Evolutionary conservation across 139 green algal genomes (phyloP).

Genomic region (Chlamydomonas schloesseri): DNA sequence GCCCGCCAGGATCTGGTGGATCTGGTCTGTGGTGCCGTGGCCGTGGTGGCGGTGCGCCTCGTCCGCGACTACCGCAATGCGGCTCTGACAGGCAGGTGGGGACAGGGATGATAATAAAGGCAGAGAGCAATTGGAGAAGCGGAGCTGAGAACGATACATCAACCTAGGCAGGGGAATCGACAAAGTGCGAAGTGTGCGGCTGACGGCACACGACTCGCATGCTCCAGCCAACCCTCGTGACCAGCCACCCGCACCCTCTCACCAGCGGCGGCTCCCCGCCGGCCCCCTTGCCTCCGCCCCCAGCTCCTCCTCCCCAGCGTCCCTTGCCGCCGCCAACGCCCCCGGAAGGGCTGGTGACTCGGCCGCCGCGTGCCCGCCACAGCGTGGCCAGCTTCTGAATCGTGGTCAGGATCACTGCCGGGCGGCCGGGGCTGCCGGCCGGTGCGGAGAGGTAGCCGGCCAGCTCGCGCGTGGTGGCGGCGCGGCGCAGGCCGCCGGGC

Average conservation of each 20-base stretch:
- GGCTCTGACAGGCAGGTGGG: background rate
- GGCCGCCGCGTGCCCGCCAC: constrained; percentile 12
- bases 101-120: too few relatives aligned
- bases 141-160: too few relatives aligned
- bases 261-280: background rate
- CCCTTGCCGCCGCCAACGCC: background rate
- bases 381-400: constrained; percentile 58
- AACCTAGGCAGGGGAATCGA: too few relatives aligned
- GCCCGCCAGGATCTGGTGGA: constrained; percentile 42
- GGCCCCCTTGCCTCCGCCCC: background rate
- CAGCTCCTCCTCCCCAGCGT: background rate
- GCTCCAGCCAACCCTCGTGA: too few relatives aligned
- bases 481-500: background rate
- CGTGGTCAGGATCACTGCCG: constrained; percentile 37
- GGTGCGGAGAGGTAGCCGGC: constrained; percentile 4
- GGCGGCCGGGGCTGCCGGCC: background rate
- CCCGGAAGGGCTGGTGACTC: too few relatives aligned
- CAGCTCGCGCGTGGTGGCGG: constrained; percentile 32
- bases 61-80: constrained; percentile 61
- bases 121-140: too few relatives aligned
- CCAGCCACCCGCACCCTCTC: too few relatives aligned
- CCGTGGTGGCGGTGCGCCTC: constrained; percentile 64
- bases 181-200: too few relatives aligned
- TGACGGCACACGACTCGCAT: too few relatives aligned
- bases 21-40: constrained; percentile 49